Conservation (phyloP, 1,139 yeast species). For the Suhomyces wounanorum region DNA sequence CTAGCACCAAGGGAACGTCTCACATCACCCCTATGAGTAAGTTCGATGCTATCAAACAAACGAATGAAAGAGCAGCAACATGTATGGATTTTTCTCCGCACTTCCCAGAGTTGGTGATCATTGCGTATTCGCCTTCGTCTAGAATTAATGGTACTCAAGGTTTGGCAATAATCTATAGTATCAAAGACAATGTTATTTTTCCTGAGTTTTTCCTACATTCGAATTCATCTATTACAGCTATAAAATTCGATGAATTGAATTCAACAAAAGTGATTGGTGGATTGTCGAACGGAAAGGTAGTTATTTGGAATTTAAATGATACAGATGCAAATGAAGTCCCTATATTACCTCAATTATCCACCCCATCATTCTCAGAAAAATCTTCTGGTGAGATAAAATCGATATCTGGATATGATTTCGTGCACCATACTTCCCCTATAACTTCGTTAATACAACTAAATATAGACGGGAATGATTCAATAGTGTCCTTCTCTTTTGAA, state of each 20-base stretch:
- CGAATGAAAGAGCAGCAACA: slow-evolving; percentile 25
- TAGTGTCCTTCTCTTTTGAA: slow-evolving; percentile 36
- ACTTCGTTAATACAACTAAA: slow-evolving; percentile 21
- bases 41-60: slow-evolving; percentile 3
- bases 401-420: slow-evolving; percentile 3
- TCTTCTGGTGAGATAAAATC: slow-evolving; percentile 4
- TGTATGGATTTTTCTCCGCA: slow-evolving; percentile 45
- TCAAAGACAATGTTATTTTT: slow-evolving; percentile 18
- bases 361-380: slow-evolving; percentile 25
- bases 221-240: slow-evolving; percentile 44
- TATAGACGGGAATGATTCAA: slow-evolving; percentile 28
- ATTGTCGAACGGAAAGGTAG: slow-evolving; percentile 37
- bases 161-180: slow-evolving; percentile 38
- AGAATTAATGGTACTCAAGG: slow-evolving; percentile 23
- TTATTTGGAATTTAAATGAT: slow-evolving; percentile 40
- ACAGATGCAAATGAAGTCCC: slow-evolving; percentile 19
- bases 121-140: slow-evolving; percentile 24
- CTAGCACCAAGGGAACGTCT: background rate
- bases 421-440: slow-evolving; percentile 17
- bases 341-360: slow-evolving; percentile 31
- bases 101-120: slow-evolving; percentile 44
- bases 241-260: slow-evolving; percentile 39
- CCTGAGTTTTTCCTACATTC: slow-evolving; percentile 54
- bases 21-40: slow-evolving; percentile 6
- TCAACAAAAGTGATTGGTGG: slow-evolving; percentile 40